Percentiles rank a stretch among this genome's conserved stretches.
phyloP scores from a whole-genome alignment of 306 rosid species.

The Medicago arabica region DNA sequence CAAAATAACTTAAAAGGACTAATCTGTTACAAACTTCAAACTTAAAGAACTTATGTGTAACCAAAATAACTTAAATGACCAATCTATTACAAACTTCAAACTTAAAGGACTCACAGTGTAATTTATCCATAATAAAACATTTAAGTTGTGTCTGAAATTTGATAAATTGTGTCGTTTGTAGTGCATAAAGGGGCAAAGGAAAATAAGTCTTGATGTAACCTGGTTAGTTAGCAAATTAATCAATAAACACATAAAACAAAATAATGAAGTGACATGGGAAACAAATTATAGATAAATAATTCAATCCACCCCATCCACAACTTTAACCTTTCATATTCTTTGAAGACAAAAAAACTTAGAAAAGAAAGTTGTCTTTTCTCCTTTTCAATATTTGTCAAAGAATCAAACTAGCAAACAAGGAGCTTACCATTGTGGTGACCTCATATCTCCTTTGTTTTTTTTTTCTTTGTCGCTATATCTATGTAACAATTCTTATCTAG shows the following conservation, averaged over 20 bases:
- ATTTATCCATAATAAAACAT: neutral
- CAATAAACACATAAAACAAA: constrained; percentile 20
- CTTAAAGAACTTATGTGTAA: too few relatives aligned
- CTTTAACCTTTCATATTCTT: constrained; percentile 34
- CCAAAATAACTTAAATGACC: too few relatives aligned
- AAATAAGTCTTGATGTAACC: neutral
- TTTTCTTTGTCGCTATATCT: too few relatives aligned
- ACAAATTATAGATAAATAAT: constrained; percentile 20
- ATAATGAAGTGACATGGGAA: constrained; percentile 39
- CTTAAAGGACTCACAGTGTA: too few relatives aligned
- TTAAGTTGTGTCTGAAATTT: neutral
- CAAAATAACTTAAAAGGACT: too few relatives aligned
- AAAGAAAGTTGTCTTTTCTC: constrained; percentile 39
- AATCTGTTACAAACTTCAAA: too few relatives aligned
- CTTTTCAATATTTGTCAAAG: constrained; percentile 34
- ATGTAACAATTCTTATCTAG: too few relatives aligned
- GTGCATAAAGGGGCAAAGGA: neutral
- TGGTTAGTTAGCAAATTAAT: constrained; percentile 3
- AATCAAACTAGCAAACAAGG: constrained; percentile 1
- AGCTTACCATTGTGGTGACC: neutral
- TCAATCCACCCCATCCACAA: constrained; percentile 50
- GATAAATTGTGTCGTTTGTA: neutral
- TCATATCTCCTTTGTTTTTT: too few relatives aligned
- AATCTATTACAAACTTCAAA: too few relatives aligned
- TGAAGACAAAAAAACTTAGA: constrained; percentile 39